These are phyloP conservation scores for Coniochaeta prunicola DNA, from an alignment of 2,329 filamentous ascomycete genomes.

Conservation along the genomic window DNA sequence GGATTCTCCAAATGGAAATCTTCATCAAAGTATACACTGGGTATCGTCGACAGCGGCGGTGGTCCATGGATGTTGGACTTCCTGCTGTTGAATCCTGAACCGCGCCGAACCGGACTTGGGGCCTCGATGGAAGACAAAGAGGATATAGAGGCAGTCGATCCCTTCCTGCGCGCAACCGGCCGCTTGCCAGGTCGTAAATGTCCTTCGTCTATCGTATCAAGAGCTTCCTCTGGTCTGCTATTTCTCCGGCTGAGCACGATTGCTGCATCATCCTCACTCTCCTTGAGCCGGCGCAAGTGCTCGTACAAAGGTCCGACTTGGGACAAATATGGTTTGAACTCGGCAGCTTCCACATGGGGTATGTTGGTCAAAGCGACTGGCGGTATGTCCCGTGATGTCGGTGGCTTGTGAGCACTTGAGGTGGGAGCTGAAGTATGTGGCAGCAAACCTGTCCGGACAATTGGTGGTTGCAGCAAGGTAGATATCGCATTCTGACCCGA, in stretches of 20 bases:
- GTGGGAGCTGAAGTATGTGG: constrained; percentile 66
- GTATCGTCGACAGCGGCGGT: constrained; percentile 86
- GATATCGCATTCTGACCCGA: constrained; percentile 91
- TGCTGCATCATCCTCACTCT: constrained; percentile 59
- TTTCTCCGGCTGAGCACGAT: constrained; percentile 30
- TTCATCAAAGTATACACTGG: constrained; percentile 88
- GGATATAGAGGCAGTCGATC: constrained; percentile 37
- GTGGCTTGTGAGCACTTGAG: constrained; percentile 71
- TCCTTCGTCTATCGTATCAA: constrained; percentile 32
- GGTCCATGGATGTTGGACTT: constrained; percentile 62
- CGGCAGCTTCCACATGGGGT: constrained; percentile 66
- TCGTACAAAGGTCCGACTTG: constrained; percentile 87
- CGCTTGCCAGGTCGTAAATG: constrained; percentile 39
- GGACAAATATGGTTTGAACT: constrained; percentile 76
- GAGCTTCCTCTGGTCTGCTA: constrained; percentile 34
- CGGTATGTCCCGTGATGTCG: constrained; percentile 83
- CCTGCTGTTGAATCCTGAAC: constrained; percentile 33
- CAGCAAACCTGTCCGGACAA: constrained; percentile 78
- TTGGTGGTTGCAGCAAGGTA: constrained; percentile 83
- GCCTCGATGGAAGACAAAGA: constrained; percentile 44
- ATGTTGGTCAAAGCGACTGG: constrained; percentile 89
- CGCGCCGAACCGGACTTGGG: constrained; percentile 33
- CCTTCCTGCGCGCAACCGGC: constrained; percentile 28
- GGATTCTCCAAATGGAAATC: constrained; percentile 95
- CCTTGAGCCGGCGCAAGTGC: constrained; percentile 76